Base-by-base conservation (phyloP, 768 basidiomycete species). In the Suillus discolor region DNA sequence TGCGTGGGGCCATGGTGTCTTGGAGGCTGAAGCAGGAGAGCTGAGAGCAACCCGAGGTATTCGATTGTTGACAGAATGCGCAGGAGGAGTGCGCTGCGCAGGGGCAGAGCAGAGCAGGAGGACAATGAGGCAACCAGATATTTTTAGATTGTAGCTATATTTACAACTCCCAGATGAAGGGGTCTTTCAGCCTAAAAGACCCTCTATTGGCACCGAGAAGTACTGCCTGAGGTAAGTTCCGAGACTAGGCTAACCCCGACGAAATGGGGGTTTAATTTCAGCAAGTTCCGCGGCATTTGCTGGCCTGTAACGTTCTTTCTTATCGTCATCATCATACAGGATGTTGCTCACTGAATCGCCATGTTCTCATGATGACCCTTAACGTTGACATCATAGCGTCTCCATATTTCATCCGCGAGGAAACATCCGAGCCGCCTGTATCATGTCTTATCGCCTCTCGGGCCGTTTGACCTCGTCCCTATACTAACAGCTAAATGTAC, bases 281-380 rank as follows among this genome's bases (percentile, higher is more conserved):
- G 34, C 39, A 25, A 25, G 28, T 18, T 41, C 4, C 28, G n/a
- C n/a, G n/a, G 36, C 16, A 4, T 12, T 28, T 18, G 39, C 25
- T 60, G 57, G 18, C 41, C 11, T 28, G 41, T 28, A 25, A 20
- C 18, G 2, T 28, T 25, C 16, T 6, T 16, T 41, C 18, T 41
- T 60, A 41, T 41, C 57, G 57, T n/a, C n/a, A n/a, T 59, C 57
- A 60, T 41, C 16, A 4, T 20, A 11, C 31, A 54, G 31, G 9
- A 31, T 31, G 12, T 57, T 25, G 39, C 39, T 59, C 57, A 25
- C 57, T 59, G 39, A 28, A 59, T 18, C 39, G 23, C 9, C 11
- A 36, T 57, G n/a, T 57, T 57, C 34, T 57, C 54, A 57, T 41
- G 25, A 28, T 60, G 39, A 28, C 57, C 57, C 57, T 41, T 60